A percentile compares a stretch with the other conserved stretches of the same genome.
phyloP scores from a whole-genome alignment of 139 green algal species.

The Diplosphaera chodatii region DNA sequence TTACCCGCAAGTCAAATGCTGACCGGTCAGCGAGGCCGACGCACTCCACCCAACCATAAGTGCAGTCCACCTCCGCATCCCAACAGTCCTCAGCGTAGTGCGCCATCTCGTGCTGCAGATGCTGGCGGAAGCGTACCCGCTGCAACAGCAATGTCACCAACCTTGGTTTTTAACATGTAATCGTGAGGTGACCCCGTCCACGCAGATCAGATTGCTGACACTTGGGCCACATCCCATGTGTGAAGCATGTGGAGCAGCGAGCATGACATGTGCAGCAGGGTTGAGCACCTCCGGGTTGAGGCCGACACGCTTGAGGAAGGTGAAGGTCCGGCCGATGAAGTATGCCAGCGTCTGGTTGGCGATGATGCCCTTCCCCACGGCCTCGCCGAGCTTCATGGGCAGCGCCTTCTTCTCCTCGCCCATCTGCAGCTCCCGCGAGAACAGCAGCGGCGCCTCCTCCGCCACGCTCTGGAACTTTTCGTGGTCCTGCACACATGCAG shows the following conservation, averaged over 20 bases:
- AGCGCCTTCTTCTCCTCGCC: slow-evolving; percentile 80
- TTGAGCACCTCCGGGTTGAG: slow-evolving; percentile 53
- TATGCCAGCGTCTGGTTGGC: slow-evolving; percentile 98
- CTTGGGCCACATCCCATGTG: no score
- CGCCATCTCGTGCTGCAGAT: slow-evolving; percentile 94
- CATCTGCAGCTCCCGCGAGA: slow-evolving; percentile 80
- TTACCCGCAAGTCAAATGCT: slow-evolving; percentile 86
- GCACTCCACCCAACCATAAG: slow-evolving; percentile 98
- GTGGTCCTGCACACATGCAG: slow-evolving; percentile 59
- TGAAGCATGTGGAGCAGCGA: no score
- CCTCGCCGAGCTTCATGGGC: slow-evolving; percentile 72
- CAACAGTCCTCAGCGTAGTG: slow-evolving; percentile 95
- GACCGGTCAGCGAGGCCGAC: slow-evolving; percentile 92
- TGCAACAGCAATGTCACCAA: no score
- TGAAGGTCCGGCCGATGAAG: slow-evolving; percentile 97
- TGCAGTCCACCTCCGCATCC: slow-evolving; percentile 94
- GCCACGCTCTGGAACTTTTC: slow-evolving; percentile 84
- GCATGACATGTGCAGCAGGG: no score
- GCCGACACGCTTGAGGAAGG: slow-evolving; percentile 78
- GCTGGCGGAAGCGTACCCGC: slow-evolving; percentile 89
- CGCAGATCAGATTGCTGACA: no score
- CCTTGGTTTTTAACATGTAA: no score
- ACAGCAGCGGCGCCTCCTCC: slow-evolving; percentile 81
- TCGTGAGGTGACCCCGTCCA: no score
- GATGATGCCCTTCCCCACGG: slow-evolving; percentile 83